Base-by-base conservation (phyloP, 1,139 yeast genomes). In the Sugiyamaella pinicola region DNA sequence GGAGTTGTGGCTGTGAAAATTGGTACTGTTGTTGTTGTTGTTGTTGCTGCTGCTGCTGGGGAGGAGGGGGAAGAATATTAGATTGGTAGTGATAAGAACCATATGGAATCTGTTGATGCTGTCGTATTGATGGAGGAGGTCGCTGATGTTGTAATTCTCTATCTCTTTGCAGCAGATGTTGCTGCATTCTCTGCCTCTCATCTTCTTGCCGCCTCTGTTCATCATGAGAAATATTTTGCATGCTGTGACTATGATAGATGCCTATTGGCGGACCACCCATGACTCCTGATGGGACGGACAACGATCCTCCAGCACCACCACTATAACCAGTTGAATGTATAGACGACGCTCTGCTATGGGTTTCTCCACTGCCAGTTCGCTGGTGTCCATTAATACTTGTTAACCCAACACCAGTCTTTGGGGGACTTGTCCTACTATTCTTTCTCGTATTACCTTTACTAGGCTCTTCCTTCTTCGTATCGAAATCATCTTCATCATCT, bases 401-500 rank as follows among this genome's bases (percentile, higher is more conserved):
- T 38, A 42, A 26, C 31, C 44, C 44, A 17, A 10, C 43, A 10
- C 37, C 39, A 22, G 6, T 22, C 29, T 34, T 46, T n/a, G n/a
- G n/a, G 26, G 49, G 44, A 19, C 52, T 41, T 10, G 43, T 24
- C 26, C 42, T 22, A 18, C 40, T 43, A 18, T 33, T 43, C 15
- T 34, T 43, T n/a, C 47, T 43, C 4, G 28, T 44, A 34, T 35
- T 49, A 28, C 34, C 31, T 3, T 7, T 7, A 26, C 31, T n/a
- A 26, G 31, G 9, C 12, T 58, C 66, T 15, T 60, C 61, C 29
- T 61, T 63, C 19, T 37, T 46, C 39, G 48, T 21, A 4, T 66
- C 69, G 41, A 59, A 57, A 3, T 61, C 63, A 17, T 58, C 61
- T 9, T 58, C 66, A 12, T 61, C 61, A 28, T 61, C 64, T 17